Percentiles rank a stretch among this genome's conserved stretches.
These are phyloP conservation scores for Zanthoxylum bungeanum DNA, from an alignment of 345 rosid genomes.

Conservation along the genomic window DNA sequence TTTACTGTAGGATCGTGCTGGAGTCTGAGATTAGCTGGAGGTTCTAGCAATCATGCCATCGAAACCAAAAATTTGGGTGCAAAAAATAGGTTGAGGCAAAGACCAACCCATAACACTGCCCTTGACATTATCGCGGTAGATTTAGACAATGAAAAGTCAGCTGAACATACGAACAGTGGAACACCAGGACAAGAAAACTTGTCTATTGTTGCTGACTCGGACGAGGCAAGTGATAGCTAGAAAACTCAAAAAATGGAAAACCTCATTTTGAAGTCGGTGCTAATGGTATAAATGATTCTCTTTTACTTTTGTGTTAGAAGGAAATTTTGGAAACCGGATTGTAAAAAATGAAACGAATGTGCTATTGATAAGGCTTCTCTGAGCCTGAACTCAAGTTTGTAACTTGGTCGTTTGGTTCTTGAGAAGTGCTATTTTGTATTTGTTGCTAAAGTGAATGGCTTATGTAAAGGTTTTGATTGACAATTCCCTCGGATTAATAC, in stretches of 20 bases:
- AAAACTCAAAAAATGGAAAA: neutral
- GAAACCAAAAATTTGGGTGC: slow-evolving; percentile 33
- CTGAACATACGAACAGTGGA: slow-evolving; percentile 4
- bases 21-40: slow-evolving; percentile 37
- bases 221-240: slow-evolving; percentile 14
- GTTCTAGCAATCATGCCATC: slow-evolving; percentile 15
- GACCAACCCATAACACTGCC: slow-evolving; percentile 53
- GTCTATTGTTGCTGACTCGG: slow-evolving; percentile 16
- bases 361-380: neutral
- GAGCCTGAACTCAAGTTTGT: neutral
- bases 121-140: slow-evolving; percentile 32
- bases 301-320: neutral
- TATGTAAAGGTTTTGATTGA: neutral
- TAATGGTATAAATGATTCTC: neutral
- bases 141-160: slow-evolving; percentile 38
- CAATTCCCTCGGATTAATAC: too few species aligned
- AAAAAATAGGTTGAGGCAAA: slow-evolving; percentile 54
- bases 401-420: neutral
- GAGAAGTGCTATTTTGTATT: neutral
- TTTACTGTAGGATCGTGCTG: slow-evolving; percentile 13
- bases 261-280: neutral
- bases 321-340: neutral
- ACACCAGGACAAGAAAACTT: slow-evolving; percentile 16
- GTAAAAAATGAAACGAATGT: neutral
- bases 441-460: neutral